Percentiles rank a stretch among this genome's conserved stretches.
Evolutionary conservation across 768 basidiomycete species (phyloP).

Genomic region (Boletus edulis): DNA sequence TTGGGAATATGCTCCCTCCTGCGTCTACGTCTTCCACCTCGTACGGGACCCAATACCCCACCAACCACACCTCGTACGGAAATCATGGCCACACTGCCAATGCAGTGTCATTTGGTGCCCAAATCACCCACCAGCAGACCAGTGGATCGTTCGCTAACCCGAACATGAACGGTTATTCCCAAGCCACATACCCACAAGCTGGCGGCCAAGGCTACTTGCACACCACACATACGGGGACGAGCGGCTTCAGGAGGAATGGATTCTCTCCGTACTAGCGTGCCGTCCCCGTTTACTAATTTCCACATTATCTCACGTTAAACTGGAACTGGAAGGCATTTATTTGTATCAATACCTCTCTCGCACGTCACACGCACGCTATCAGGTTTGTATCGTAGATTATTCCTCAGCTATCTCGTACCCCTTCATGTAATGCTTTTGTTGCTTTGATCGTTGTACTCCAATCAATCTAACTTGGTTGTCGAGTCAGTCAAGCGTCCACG

Average conservation of each 20-base stretch:
- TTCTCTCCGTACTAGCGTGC: too few relatives aligned
- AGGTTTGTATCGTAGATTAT: too few relatives aligned
- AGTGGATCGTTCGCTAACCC: background rate
- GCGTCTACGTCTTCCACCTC: too few relatives aligned
- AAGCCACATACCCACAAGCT: background rate
- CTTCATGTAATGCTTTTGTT: too few relatives aligned
- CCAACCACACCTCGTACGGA: background rate
- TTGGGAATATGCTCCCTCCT: too few relatives aligned
- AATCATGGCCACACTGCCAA: background rate
- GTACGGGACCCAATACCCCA: too few relatives aligned
- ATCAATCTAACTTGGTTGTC: background rate
- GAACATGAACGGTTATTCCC: background rate
- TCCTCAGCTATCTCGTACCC: background rate
- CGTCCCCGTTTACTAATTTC: too few relatives aligned
- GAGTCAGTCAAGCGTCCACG: background rate
- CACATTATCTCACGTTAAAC: too few relatives aligned
- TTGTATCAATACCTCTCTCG: background rate
- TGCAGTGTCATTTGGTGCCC: background rate
- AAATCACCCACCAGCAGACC: too few relatives aligned
- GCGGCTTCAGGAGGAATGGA: too few relatives aligned
- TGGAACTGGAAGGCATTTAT: too few relatives aligned
- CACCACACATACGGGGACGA: background rate
- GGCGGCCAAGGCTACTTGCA: background rate
- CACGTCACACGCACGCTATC: background rate
- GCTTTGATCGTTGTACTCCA: too few relatives aligned